Percentiles rank a stretch among this genome's conserved stretches.
Conservation (phyloP, 2,329 filamentous ascomycete species). For the Dryadomyces quercivorus region DNA sequence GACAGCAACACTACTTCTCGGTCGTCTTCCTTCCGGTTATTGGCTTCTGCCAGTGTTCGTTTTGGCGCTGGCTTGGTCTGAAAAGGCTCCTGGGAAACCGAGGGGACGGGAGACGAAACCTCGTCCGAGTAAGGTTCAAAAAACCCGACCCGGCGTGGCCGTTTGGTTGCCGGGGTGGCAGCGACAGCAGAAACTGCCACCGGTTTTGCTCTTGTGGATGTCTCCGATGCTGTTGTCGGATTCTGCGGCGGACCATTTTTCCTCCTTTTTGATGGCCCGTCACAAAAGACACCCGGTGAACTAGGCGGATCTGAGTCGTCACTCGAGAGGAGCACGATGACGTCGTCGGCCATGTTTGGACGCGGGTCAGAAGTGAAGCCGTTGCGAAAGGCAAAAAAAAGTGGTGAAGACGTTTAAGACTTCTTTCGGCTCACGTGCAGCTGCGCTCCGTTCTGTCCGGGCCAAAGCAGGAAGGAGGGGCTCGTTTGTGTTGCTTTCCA, state of each 20-base stretch:
- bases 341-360: slow-evolving; percentile 2
- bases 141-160: background rate
- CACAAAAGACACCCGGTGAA: background rate
- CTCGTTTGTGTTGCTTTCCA: background rate
- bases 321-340: slow-evolving; percentile 6
- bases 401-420: background rate
- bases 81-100: background rate
- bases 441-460: no score
- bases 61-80: background rate
- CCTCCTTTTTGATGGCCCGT: background rate
- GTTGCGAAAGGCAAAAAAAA: background rate
- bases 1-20: background rate
- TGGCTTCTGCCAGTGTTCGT: background rate
- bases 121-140: background rate
- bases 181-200: background rate
- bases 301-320: slow-evolving; percentile 3
- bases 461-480: background rate
- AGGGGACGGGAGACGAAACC: background rate
- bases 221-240: background rate
- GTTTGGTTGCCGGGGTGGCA: background rate
- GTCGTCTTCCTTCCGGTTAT: background rate
- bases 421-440: background rate
- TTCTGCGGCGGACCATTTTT: background rate
- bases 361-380: background rate
- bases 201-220: background rate